Evolutionary conservation across 257 asterid species (phyloP).

Genomic region (Cruciata laevipes): DNA sequence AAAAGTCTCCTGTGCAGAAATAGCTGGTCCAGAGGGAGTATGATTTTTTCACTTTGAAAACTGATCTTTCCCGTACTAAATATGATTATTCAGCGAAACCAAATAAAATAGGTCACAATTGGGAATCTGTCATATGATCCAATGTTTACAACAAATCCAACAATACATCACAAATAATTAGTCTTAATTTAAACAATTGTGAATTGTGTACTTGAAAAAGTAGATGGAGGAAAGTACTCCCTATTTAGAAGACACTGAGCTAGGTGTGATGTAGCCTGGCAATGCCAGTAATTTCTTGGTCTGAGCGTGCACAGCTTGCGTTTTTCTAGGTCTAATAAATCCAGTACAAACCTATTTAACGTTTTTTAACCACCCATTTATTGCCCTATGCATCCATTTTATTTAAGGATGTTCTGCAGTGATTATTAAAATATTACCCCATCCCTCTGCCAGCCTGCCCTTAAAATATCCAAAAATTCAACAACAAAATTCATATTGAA

Average conservation of each 20-base stretch:
- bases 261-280: background rate
- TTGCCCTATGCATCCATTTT: constrained; percentile 1
- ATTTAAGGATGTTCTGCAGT: constrained; percentile 1
- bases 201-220: background rate
- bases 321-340: constrained; percentile 7
- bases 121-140: no score
- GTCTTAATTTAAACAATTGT: background rate
- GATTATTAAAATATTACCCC: background rate
- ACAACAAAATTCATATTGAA: no score
- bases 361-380: background rate
- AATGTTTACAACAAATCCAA: no score
- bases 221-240: background rate
- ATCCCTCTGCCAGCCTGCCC: background rate
- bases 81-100: no score
- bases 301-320: constrained; percentile 17
- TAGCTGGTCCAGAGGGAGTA: no score
- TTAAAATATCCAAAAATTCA: background rate
- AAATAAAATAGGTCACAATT: no score
- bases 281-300: constrained; percentile 4
- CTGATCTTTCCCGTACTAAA: no score
- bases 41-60: no score
- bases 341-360: background rate
- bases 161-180: no score
- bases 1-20: no score
- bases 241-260: background rate